Base-by-base conservation (phyloP, 192 early-diverging fungal genomes). In the Obelidium mucronatum region DNA sequence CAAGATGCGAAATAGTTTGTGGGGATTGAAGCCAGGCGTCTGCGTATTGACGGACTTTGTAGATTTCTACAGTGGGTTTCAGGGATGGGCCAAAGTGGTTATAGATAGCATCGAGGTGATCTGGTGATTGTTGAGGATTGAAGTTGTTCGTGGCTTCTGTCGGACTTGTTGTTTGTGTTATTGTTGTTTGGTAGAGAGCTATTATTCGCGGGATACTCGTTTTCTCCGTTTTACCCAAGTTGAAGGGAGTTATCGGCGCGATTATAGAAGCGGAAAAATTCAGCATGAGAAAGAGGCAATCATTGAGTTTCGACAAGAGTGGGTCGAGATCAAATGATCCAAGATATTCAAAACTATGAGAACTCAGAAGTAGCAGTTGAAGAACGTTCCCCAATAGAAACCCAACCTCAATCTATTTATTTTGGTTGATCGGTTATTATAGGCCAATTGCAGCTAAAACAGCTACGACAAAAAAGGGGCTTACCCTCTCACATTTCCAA, bases 181-280 rank as follows among this genome's bases (percentile, higher is more conserved):
- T 6, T 8, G 6, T 30, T 30, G 34, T n/a, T 68, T 68, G 42
- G 51, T 52, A 53, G 24, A 68, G 67, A 2, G 67, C 67, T 22
- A 68, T 68, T 17, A 68, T 15, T 28, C 67, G 67, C 19, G 67
- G 67, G 6, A 53, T 31, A 44, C 67, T 68, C 1, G 67, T 68
- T 36, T 36, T 42, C 52, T 68, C 67, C 8, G 67, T 48, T 35
- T 24, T 36, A 53, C 40, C 36, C 8, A 68, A 30, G 17, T 11
- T 44, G 6, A 8, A 6, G 22, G 67, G 36, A 22, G 67, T 24
- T 1, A 68, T 8, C 19, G 44, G 44, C 11, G 28, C 8, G 19
- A 15, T 52, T 8, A 68, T 2, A 19, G 34, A 15, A 33, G 40
- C 24, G 17, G 67, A 30, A 40, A 52, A 19, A 17, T 6, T 24